phyloP scores from a whole-genome alignment of 169 alveolate genomes.

The Toxoplasma gondii region DNA sequence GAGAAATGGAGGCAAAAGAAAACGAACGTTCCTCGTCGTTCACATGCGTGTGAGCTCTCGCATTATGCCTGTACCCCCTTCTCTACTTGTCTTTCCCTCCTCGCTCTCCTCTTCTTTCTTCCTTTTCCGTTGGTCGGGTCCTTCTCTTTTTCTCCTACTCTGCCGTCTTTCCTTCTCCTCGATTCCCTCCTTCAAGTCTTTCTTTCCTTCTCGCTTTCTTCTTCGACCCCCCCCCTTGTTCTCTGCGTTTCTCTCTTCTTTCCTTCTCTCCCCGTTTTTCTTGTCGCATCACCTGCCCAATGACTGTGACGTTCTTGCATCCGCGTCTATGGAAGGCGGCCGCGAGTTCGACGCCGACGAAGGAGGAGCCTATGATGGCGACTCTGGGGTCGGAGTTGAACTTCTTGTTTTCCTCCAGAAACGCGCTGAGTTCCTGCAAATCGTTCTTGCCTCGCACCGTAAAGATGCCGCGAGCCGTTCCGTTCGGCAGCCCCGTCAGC shows the following conservation, averaged over 20 bases:
- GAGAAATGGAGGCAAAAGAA: neutral
- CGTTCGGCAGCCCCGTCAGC: constrained; percentile 38
- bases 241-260: neutral
- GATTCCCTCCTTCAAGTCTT: no score
- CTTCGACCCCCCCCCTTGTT: neutral
- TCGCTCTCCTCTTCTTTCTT: no score
- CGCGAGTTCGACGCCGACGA: constrained; percentile 70
- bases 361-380: constrained; percentile 71
- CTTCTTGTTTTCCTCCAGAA: neutral
- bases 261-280: neutral
- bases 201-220: no score
- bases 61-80: no score
- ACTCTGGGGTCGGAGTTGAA: neutral
- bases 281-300: constrained; percentile 50
- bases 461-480: constrained; percentile 36
- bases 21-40: neutral
- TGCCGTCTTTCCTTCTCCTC: no score
- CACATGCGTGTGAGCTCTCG: neutral
- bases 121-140: no score
- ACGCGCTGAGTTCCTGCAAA: neutral
- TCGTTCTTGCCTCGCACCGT: constrained; percentile 47
- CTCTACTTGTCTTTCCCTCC: no score
- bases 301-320: constrained; percentile 58
- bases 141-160: no score
- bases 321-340: constrained; percentile 58